Base-by-base conservation (phyloP, 495 filamentous ascomycete species). In the Penicillium coffeae region DNA sequence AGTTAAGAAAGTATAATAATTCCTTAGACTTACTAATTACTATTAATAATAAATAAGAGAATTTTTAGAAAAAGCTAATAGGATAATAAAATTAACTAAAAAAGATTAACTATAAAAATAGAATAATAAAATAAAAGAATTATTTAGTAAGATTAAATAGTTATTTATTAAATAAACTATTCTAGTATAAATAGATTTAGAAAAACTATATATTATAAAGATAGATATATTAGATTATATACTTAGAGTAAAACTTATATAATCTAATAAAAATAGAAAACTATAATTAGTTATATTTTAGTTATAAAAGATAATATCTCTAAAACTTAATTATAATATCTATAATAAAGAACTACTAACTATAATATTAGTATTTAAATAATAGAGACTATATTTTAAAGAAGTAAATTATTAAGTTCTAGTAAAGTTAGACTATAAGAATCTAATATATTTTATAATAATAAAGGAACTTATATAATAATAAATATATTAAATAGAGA, bases 21-120 rank as follows among this genome's bases (percentile, higher is more conserved):
- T 42, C n/a, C 12, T 42, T 25, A 21, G 21, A 42, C 21, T 25
- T 4, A 21, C 7, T 45, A 45, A 34, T 21, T 45, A 39, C 16
- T 39, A 39, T 12, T 39, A 39, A 39, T 18, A 39, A 20, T 18
- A 19, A 10, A 39, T 45, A 20, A n/a, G 21, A 45, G 13, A 5
- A 32, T 44, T 41, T 21, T 19, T 18, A 33, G 10, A 3, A 20
- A 32, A 16, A 15, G 15, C 18, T 13, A 4, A 21, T 13, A 14
- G 6, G 1, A 20, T 45, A 34, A 45, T 36, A 8, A 16, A 44
- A 18, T 14, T 45, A 20, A 45, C 21, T 21, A 38, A 38, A n/a
- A 37, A 39, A 47, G 19, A 21, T 30, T 38, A 47, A 18, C 7
- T 30, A 37, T 33, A 45, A 19, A 21, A 36, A 45, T 33, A 45